phyloP scores from a whole-genome alignment of 805 yeast genomes.

The Barnettozyma sucrosica region DNA sequence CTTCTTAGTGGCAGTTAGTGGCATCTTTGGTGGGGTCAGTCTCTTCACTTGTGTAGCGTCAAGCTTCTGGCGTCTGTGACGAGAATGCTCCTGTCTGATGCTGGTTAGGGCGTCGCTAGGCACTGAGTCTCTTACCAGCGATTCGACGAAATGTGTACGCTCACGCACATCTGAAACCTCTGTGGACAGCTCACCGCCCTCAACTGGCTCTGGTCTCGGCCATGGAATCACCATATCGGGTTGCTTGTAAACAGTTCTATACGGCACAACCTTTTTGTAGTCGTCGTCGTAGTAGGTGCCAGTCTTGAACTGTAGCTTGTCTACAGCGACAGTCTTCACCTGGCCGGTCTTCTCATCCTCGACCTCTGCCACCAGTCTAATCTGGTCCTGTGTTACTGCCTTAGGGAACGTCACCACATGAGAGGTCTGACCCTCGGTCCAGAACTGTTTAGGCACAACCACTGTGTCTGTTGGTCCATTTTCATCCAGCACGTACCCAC shows the following conservation, averaged over 20 bases:
- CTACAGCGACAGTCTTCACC: slow-evolving; percentile 70
- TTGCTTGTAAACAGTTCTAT: slow-evolving; percentile 68
- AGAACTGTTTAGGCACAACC: slow-evolving; percentile 64
- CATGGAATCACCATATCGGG: slow-evolving; percentile 75
- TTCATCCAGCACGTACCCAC: slow-evolving; percentile 59
- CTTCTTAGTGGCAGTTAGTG: slow-evolving; percentile 56
- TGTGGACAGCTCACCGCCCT: slow-evolving; percentile 58
- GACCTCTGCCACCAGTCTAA: slow-evolving; percentile 75
- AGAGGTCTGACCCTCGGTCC: slow-evolving; percentile 67
- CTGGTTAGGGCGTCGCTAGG: slow-evolving; percentile 62
- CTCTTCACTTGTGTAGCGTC: slow-evolving; percentile 57
- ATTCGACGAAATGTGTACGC: slow-evolving; percentile 68
- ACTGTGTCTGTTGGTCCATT: slow-evolving; percentile 58
- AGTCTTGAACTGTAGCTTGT: slow-evolving; percentile 51
- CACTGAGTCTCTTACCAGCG: slow-evolving; percentile 59
- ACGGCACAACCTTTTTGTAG: slow-evolving; percentile 68
- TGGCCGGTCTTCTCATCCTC: slow-evolving; percentile 56
- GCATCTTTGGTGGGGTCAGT: slow-evolving; percentile 70
- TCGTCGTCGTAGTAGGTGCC: slow-evolving; percentile 72
- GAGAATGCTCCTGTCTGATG: slow-evolving; percentile 73
- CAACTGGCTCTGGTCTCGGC: slow-evolving; percentile 63
- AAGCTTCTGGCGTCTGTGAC: slow-evolving; percentile 57
- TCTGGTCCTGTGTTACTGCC: slow-evolving; percentile 50
- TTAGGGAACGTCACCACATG: slow-evolving; percentile 69
- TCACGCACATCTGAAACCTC: slow-evolving; percentile 50